These are phyloP conservation scores for Cyberlindnera samutprakarnensis DNA, from an alignment of 805 yeast genomes.

Conservation along the genomic window DNA sequence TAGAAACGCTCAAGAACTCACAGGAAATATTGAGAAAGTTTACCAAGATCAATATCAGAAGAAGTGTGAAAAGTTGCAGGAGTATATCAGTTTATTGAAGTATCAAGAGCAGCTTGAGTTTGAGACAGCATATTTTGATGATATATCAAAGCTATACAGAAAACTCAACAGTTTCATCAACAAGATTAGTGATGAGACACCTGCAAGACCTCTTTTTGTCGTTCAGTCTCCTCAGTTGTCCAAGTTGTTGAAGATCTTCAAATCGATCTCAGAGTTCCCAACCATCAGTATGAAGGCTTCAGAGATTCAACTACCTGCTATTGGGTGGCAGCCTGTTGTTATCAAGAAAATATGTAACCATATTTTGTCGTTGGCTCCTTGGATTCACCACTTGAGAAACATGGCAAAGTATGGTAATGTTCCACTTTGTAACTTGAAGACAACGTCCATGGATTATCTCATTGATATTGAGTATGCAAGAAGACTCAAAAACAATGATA, in stretches of 20 bases:
- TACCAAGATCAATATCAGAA: constrained; percentile 46
- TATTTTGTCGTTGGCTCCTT: constrained; percentile 62
- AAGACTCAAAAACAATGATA: constrained; percentile 50
- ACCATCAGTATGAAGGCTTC: constrained; percentile 51
- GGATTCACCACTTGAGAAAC: constrained; percentile 60
- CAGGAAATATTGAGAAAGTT: constrained; percentile 42
- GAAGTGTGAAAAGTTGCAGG: constrained; percentile 38
- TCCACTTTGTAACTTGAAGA: constrained; percentile 78
- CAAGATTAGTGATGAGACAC: constrained; percentile 56
- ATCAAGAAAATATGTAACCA: constrained; percentile 62
- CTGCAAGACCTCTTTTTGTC: constrained; percentile 55
- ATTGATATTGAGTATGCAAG: constrained; percentile 88
- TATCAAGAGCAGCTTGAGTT: constrained; percentile 48
- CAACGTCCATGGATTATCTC: constrained; percentile 69
- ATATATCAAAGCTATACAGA: constrained; percentile 46
- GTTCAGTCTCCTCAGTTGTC: constrained; percentile 64
- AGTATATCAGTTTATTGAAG: constrained; percentile 39
- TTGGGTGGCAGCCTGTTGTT: constrained; percentile 74
- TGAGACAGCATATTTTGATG: constrained; percentile 47
- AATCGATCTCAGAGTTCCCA: constrained; percentile 50
- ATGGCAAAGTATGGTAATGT: constrained; percentile 68
- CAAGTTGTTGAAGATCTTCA: constrained; percentile 39
- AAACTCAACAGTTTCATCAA: constrained; percentile 47
- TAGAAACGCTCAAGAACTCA: constrained; percentile 55
- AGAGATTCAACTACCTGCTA: constrained; percentile 57